Evolutionary conservation across 208 protist species (phyloP).

Genomic region (Crithidia expoeki): DNA sequence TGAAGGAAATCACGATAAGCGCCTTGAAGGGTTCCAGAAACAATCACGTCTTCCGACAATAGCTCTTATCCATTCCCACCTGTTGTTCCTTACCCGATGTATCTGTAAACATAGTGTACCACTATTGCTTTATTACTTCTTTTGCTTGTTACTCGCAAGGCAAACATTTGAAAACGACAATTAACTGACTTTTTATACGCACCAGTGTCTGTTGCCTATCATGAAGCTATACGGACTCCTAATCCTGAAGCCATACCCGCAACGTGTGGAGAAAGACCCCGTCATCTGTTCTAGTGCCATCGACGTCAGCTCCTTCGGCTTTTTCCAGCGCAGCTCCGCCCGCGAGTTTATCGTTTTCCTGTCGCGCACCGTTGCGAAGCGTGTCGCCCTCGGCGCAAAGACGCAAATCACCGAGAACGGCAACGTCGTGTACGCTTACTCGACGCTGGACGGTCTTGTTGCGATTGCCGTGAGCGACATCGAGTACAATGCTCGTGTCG

Average conservation of each 20-base stretch:
- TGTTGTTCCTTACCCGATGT: no score
- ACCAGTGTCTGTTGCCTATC: not conserved
- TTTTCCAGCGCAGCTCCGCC: slow-evolving; percentile 85
- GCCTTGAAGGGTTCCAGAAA: no score
- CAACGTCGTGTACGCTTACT: slow-evolving; percentile 75
- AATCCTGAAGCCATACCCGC: slow-evolving; percentile 62
- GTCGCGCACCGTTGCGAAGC: slow-evolving; percentile 81
- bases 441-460: slow-evolving; percentile 78
- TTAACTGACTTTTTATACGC: not conserved
- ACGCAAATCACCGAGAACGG: slow-evolving; percentile 87
- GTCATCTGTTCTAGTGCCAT: slow-evolving; percentile 82
- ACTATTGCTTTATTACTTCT: no score
- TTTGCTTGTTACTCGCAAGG: no score
- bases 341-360: slow-evolving; percentile 90
- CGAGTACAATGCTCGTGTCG: slow-evolving; percentile 86
- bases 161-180: no score
- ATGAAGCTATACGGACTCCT: slow-evolving; percentile 85
- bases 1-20: no score
- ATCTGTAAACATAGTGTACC: no score
- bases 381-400: slow-evolving; percentile 63
- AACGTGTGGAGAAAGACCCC: slow-evolving; percentile 63
- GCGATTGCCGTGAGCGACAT: slow-evolving; percentile 84
- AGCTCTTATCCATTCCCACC: no score
- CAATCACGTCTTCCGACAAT: no score
- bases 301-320: slow-evolving; percentile 88